Evolutionary conservation across 2,329 filamentous ascomycete genomes (phyloP), one percentile per base, ranked within the genome.

Genomic region (Xylaria sp.): DNA sequence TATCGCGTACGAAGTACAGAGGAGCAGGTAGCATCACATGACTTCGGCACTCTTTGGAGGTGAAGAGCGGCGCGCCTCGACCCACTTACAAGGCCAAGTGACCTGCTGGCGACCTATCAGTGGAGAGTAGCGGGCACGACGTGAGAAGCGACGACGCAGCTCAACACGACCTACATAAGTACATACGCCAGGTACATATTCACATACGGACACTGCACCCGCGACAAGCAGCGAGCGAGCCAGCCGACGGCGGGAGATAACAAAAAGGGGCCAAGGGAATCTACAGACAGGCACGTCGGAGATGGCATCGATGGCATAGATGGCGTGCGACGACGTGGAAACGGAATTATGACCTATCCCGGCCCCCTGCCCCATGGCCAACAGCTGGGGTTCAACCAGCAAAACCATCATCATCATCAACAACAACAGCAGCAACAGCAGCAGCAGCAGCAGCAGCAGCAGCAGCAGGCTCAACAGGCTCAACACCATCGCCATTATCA

Each of bases 281-380:
- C 58, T 9, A 3, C 2, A 34, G 52, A 10, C 15, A 55, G 12
- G 31, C 2, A 55, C 7, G 37, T 15, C 1, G 28, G 28, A 25
- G 28, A 50, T 67, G 13, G 18, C 1, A 8, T 18, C 18, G 41
- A 46, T 7, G 57, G 69, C 66, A 58, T 72, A 64, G 59, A 74
- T 66, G 63, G 70, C 69, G 61, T 57, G 61, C 56, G 72, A 67
- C 69, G 73, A 69, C 66, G 77, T 75, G 75, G 74, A 46, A 31
- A 58, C 18, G 39, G 56, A 76, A 77, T 76, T 75, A 79, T 80
- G 78, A 80, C 76, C 73, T 79, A 78, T 76, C 77, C 76, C 63
- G 77, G 76, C 72, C 75, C 75, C 50, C 65, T 75, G 52, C 78
- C 78, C 72, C 72, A 73, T 68, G 75, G 74, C 65, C 76, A 77